Base-by-base conservation (phyloP, 768 basidiomycete genomes). In the Lepiota venenata region DNA sequence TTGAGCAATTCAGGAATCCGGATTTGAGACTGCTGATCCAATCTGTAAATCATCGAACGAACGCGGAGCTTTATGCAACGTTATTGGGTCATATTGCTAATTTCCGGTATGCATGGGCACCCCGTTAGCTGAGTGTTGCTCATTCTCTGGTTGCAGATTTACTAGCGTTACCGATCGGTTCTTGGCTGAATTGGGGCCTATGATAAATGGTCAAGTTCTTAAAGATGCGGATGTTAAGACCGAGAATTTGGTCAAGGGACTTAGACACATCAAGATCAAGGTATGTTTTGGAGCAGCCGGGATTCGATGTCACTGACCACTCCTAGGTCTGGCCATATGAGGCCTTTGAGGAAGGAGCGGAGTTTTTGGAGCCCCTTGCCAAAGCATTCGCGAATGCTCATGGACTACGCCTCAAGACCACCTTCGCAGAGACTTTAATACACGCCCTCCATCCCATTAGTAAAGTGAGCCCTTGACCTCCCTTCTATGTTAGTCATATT, bases 111-210 rank as follows among this genome's bases (percentile, higher is more conserved):
- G 85, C 67, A 27, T 32, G 44, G 39, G 25, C 5, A 45, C 18
- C 8, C 47, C 25, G 38, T 5, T 14, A 48, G 15, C 39, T 8
- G 50, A 15, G 16, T 10, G 15, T 14, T 44, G 8, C 43, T 32
- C 16, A 48, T 21, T 45, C 18, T 21, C 55, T 49, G 10, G 4
- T 18, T 15, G 6, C 53, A 92, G 93, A 49, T 98, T 98, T 61
- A 76, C 88, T 60, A 94, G 87, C 55, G 91, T 98, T n/a, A 93
- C 91, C 3, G 93, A 97, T 69, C 83, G 92, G 0, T 98, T 95
- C 66, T 69, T 94, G 47, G 77, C 79, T 1, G 94, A 95, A 61
- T 74, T 98, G 32, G 75, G 74, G 4, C 90, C 90, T 25, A 77
- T 93, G 7, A 80, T 84, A 14, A 76, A 79, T n/a, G 86, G 84